phyloP scores from a whole-genome alignment of 371 early-diverging fungal species.

The Apophysomyces trapeziformis region DNA sequence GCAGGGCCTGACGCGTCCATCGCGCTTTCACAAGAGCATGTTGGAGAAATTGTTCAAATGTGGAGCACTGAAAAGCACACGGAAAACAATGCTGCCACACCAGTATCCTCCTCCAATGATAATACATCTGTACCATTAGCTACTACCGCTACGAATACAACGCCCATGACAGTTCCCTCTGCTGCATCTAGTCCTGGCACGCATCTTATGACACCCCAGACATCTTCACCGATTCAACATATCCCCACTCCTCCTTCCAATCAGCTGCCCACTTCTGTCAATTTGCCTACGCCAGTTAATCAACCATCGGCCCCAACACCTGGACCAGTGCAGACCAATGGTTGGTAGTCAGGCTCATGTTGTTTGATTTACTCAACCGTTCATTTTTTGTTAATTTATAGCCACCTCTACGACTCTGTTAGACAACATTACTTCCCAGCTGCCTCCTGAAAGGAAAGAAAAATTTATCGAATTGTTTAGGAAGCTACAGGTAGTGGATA shows the following conservation, averaged over 20 bases:
- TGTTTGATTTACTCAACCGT: background rate
- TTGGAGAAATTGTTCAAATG: conserved; percentile 7
- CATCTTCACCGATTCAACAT: background rate
- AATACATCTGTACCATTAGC: background rate
- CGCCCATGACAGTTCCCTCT: background rate
- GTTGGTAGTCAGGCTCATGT: background rate
- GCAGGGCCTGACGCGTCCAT: conserved; percentile 1
- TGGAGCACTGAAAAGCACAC: conserved; percentile 7
- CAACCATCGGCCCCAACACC: background rate
- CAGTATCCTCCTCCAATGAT: background rate
- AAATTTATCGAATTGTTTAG: conserved; percentile 42
- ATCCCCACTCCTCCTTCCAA: conserved; percentile 4
- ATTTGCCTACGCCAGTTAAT: background rate
- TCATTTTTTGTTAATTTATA: background rate
- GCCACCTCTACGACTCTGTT: conserved; percentile 37
- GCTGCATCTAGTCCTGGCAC: conserved; percentile 4
- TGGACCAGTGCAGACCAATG: background rate
- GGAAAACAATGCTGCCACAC: background rate
- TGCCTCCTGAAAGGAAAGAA: conserved; percentile 43
- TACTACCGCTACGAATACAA: background rate
- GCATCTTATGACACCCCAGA: conserved; percentile 2
- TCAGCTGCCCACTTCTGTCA: background rate
- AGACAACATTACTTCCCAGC: conserved; percentile 41
- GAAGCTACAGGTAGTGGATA: conserved; percentile 36
- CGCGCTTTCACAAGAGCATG: conserved; percentile 1